These are phyloP conservation scores for Chlorella sp. DNA, from an alignment of 139 green algal species.

Conservation along the genomic window DNA sequence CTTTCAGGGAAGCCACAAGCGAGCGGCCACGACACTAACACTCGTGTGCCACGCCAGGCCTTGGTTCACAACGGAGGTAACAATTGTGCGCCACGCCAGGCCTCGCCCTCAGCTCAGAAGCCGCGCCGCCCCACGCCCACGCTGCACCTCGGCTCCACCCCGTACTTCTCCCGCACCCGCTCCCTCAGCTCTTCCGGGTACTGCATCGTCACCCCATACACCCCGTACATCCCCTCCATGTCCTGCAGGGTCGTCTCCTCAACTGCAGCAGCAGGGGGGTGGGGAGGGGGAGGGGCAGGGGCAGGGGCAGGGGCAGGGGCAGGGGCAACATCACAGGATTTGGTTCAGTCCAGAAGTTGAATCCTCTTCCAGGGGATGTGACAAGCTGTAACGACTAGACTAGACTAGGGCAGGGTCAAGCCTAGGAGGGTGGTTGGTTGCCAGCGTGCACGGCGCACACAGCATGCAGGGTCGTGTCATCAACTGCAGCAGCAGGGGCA, in stretches of 20 bases:
- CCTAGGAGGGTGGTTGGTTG: no score
- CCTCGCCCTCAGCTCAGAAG: background rate
- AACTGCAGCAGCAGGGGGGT: background rate
- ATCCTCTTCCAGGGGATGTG: no score
- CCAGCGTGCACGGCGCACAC: no score
- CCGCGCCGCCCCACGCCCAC: background rate
- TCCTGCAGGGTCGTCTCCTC: background rate
- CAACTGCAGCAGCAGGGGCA: background rate
- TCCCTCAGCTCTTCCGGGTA: background rate
- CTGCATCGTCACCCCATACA: background rate
- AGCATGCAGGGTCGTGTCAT: background rate
- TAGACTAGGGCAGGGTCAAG: no score
- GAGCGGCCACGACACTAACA: no score
- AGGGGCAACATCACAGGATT: no score
- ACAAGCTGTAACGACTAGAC: no score
- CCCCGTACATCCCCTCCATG: slow-evolving; percentile 4
- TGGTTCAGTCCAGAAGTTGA: no score
- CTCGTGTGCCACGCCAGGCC: no score
- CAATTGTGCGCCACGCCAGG: no score
- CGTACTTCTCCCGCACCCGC: background rate
- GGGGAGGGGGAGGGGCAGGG: background rate
- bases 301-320: background rate
- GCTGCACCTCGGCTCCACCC: background rate
- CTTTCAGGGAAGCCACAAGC: no score
- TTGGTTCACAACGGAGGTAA: no score